These are phyloP conservation scores for Lepidium aucheri DNA, from an alignment of 345 rosid genomes.

Conservation along the genomic window DNA sequence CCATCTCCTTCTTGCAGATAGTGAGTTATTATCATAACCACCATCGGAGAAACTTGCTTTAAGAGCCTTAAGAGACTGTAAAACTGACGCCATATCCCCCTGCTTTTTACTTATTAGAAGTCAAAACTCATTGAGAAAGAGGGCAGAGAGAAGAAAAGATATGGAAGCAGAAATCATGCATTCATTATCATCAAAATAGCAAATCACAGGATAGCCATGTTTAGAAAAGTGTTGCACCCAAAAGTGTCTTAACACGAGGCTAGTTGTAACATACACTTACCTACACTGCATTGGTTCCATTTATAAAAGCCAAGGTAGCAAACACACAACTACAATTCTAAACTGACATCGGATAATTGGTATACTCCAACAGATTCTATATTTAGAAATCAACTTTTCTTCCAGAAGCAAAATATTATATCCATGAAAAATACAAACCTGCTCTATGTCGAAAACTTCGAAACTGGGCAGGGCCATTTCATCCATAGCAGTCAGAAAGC, in stretches of 20 bases:
- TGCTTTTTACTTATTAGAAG: constrained; percentile 32
- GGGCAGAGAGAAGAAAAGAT: background rate
- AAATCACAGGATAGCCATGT: background rate
- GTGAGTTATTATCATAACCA: constrained; percentile 29
- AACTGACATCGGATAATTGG: background rate
- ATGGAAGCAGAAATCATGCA: constrained; percentile 2
- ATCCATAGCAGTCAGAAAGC: constrained; percentile 56
- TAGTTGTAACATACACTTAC: background rate
- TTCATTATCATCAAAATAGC: background rate
- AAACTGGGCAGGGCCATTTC: constrained; percentile 60
- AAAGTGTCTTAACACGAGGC: background rate
- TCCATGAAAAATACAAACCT: constrained; percentile 39
- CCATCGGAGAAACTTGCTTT: constrained; percentile 38
- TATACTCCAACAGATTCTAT: background rate
- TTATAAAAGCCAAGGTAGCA: constrained; percentile 6
- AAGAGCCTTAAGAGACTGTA: constrained; percentile 64
- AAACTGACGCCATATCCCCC: constrained; percentile 68
- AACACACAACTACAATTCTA: background rate
- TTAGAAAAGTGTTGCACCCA: background rate
- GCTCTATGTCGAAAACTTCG: constrained; percentile 59
- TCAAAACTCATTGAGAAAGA: constrained; percentile 2
- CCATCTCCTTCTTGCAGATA: constrained; percentile 46
- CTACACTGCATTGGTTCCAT: background rate
- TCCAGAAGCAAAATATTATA: background rate
- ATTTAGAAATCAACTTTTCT: background rate